A percentile compares a stretch with the other conserved stretches of the same genome.
Evolutionary conservation across 176 grass and related monocot species (phyloP).

Genomic region (Zizania latifolia): DNA sequence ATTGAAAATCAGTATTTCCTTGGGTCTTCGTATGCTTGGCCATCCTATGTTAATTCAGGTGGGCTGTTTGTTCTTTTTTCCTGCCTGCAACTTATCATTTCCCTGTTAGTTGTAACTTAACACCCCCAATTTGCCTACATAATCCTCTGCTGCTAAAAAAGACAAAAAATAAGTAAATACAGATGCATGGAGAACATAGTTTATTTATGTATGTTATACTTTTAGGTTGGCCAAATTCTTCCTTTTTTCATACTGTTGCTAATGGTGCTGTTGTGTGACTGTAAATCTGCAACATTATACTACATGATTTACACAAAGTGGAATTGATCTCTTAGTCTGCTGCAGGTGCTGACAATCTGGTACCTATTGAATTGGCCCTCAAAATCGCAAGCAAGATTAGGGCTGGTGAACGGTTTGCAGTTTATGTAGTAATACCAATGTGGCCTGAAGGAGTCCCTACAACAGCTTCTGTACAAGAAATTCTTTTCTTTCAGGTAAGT

Average conservation of each 20-base stretch:
- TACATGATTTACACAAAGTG: conserved; percentile 7
- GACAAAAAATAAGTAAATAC: background rate
- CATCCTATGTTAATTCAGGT: conserved; percentile 84
- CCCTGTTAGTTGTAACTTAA: background rate
- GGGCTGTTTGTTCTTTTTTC: background rate
- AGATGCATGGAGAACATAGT: background rate
- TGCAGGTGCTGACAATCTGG: conserved; percentile 87
- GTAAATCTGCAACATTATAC: background rate
- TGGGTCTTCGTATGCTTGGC: conserved; percentile 93
- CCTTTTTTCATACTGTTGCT: background rate
- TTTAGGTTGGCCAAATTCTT: conserved; percentile 1
- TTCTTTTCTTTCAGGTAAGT: conserved; percentile 89
- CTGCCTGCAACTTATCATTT: background rate
- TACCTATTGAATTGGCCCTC: conserved; percentile 91
- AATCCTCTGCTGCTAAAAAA: background rate
- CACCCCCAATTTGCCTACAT: background rate
- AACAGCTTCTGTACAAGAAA: conserved; percentile 70
- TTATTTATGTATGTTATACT: background rate
- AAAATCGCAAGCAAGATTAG: conserved; percentile 93
- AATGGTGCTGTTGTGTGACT: background rate
- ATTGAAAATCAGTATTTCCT: conserved; percentile 99
- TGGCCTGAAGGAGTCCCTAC: conserved; percentile 97
- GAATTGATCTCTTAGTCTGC: background rate
- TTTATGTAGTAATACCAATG: conserved; percentile 96
- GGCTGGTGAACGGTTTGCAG: conserved; percentile 67